A percentile compares a stretch with the other conserved stretches of the same genome.
Conservation (phyloP, 1,284 basidiomycete genomes). For the Ganoderma boninense region DNA sequence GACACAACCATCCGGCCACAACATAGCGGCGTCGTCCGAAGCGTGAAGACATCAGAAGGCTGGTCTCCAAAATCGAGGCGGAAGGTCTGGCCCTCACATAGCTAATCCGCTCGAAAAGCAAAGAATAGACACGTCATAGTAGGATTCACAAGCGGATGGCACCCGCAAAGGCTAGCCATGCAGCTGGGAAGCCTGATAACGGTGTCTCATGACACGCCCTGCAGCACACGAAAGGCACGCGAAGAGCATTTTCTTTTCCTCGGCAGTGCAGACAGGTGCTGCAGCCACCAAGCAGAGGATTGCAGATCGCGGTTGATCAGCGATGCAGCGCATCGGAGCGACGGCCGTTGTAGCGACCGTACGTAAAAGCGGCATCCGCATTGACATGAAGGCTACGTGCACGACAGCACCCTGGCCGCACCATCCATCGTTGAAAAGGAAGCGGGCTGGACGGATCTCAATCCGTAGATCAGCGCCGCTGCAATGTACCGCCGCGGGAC, state of each 20-base stretch:
- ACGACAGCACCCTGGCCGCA: not conserved
- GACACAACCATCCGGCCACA: not conserved
- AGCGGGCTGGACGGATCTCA: not conserved
- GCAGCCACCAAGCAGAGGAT: conserved; percentile 1
- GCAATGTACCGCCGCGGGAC: not conserved
- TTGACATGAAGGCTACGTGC: not conserved
- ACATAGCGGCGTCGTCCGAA: not conserved
- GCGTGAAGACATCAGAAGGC: not conserved
- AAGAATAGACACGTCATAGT: not conserved
- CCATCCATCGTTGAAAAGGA: not conserved
- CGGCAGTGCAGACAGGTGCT: conserved; percentile 7
- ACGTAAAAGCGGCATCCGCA: conserved; percentile 6
- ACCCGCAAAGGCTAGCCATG: conserved; percentile 14
- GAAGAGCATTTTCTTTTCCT: not conserved
- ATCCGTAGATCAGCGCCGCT: not conserved
- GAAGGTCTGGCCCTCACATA: not conserved
- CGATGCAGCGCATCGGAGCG: conserved; percentile 9
- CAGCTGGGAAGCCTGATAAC: conserved; percentile 8
- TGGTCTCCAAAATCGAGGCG: not conserved
- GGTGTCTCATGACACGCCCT: conserved; percentile 1
- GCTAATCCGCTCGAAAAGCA: not conserved
- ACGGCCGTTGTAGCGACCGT: conserved; percentile 1
- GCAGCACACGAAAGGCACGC: conserved; percentile 6
- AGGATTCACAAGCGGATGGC: not conserved
- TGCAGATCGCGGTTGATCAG: conserved; percentile 16